phyloP scores from a whole-genome alignment of 140 eudicot species.

The Oenanthe javanica region DNA sequence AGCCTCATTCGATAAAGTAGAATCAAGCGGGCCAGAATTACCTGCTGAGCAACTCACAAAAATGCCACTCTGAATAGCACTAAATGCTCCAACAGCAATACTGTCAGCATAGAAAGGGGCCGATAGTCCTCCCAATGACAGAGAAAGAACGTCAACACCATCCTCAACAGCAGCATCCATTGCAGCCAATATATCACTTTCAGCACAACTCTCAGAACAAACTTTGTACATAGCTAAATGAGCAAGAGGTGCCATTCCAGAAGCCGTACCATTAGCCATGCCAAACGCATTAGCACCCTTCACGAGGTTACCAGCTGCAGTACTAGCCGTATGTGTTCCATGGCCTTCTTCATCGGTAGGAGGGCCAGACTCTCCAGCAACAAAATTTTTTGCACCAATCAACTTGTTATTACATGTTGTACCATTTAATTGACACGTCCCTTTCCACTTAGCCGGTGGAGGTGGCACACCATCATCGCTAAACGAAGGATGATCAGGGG shows the following conservation, averaged over 20 bases:
- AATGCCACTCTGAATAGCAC: slow-evolving; percentile 48
- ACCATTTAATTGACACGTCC: slow-evolving; percentile 23
- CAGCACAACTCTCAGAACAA: slow-evolving; percentile 26
- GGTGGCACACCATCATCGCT: slow-evolving; percentile 37
- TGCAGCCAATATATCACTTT: slow-evolving; percentile 40
- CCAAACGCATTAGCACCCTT: slow-evolving; percentile 29
- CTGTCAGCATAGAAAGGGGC: slow-evolving; percentile 30
- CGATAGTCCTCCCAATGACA: slow-evolving; percentile 32
- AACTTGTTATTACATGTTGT: slow-evolving; percentile 51
- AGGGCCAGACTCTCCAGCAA: background rate
- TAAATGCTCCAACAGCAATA: slow-evolving; percentile 50
- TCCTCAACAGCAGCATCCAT: slow-evolving; percentile 58
- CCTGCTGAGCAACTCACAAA: slow-evolving; percentile 61
- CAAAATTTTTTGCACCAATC: slow-evolving; percentile 45
- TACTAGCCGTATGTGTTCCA: slow-evolving; percentile 57
- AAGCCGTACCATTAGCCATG: slow-evolving; percentile 26
- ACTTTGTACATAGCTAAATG: slow-evolving; percentile 60
- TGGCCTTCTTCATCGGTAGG: slow-evolving; percentile 36
- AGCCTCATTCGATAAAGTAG: slow-evolving; percentile 41
- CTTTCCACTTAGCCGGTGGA: slow-evolving; percentile 54
- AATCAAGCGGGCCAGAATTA: slow-evolving; percentile 43
- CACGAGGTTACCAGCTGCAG: slow-evolving; percentile 42
- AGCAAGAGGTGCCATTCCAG: slow-evolving; percentile 42
- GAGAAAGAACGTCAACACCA: slow-evolving; percentile 55
- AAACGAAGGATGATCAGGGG: slow-evolving; percentile 40